phyloP scores from a whole-genome alignment of 768 basidiomycete genomes.

The Leccinum obscurum region DNA sequence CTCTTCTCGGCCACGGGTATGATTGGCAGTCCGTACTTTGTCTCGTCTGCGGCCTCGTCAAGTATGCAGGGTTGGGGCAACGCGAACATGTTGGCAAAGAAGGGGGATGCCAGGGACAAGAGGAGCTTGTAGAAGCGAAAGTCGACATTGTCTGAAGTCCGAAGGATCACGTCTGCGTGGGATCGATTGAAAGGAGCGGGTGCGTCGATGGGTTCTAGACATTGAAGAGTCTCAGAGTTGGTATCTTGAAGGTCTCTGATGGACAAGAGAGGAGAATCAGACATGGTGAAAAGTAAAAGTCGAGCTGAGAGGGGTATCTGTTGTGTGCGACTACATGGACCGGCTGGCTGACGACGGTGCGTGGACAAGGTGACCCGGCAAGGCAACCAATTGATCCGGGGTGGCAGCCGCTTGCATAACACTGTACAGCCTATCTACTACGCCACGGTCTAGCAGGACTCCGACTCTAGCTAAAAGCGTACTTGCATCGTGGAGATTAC shows the following conservation, averaged over 20 bases:
- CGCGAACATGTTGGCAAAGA: conserved; percentile 57
- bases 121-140: conserved; percentile 57
- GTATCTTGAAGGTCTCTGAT: conserved; percentile 8
- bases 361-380: conserved; percentile 5
- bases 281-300: conserved; percentile 14
- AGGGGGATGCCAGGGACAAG: conserved; percentile 54
- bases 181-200: conserved; percentile 47
- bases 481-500: neutral
- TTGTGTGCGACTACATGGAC: conserved; percentile 14
- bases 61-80: conserved; percentile 43
- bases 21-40: conserved; percentile 39
- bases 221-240: neutral
- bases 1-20: conserved; percentile 50
- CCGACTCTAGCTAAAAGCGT: neutral
- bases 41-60: conserved; percentile 31
- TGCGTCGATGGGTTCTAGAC: conserved; percentile 28
- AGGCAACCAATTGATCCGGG: conserved; percentile 12
- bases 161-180: conserved; percentile 53
- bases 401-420: neutral
- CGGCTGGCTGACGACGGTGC: conserved; percentile 1
- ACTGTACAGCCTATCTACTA: too few species aligned
- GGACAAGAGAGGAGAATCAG: conserved; percentile 7
- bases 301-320: neutral
- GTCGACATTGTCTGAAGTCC: conserved; percentile 50
- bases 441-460: too few species aligned